Conservation (phyloP, 352 stramenopile genomes). For the Phytophthora boehmeriae region DNA sequence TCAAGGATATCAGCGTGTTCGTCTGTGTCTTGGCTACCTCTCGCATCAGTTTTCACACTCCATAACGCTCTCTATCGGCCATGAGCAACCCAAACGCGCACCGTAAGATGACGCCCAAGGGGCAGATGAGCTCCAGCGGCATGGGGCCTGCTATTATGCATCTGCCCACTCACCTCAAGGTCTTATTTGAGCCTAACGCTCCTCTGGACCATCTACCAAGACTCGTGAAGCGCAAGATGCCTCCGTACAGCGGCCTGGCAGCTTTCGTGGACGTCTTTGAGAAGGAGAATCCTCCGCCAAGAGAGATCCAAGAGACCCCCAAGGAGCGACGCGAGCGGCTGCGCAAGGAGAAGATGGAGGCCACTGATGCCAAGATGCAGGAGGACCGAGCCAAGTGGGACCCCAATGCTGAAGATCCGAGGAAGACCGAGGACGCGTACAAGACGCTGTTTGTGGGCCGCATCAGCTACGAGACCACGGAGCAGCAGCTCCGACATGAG, state of each 20-base stretch:
- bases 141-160: slow-evolving; percentile 87
- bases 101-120: slow-evolving; percentile 90
- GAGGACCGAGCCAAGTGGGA: slow-evolving; percentile 73
- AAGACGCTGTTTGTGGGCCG: slow-evolving; percentile 98
- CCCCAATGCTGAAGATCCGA: slow-evolving; percentile 57
- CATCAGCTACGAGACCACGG: slow-evolving; percentile 98
- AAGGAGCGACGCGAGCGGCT: slow-evolving; percentile 75
- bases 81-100: slow-evolving; percentile 72
- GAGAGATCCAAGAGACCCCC: slow-evolving; percentile 73
- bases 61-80: slow-evolving; percentile 4
- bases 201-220: slow-evolving; percentile 75
- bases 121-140: slow-evolving; percentile 88
- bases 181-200: slow-evolving; percentile 82
- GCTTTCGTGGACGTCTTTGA: slow-evolving; percentile 65
- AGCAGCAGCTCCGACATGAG: slow-evolving; percentile 96
- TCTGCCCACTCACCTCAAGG: slow-evolving; percentile 77
- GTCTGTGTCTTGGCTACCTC: slow-evolving; percentile 7
- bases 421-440: slow-evolving; percentile 93
- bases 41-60: not conserved
- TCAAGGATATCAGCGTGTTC: not conserved
- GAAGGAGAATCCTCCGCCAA: slow-evolving; percentile 52
- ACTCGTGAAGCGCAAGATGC: slow-evolving; percentile 88
- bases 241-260: slow-evolving; percentile 68
- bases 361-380: slow-evolving; percentile 72
- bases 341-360: slow-evolving; percentile 59